phyloP scores from a whole-genome alignment of 257 asterid genomes.

The Fraxinus americana region DNA sequence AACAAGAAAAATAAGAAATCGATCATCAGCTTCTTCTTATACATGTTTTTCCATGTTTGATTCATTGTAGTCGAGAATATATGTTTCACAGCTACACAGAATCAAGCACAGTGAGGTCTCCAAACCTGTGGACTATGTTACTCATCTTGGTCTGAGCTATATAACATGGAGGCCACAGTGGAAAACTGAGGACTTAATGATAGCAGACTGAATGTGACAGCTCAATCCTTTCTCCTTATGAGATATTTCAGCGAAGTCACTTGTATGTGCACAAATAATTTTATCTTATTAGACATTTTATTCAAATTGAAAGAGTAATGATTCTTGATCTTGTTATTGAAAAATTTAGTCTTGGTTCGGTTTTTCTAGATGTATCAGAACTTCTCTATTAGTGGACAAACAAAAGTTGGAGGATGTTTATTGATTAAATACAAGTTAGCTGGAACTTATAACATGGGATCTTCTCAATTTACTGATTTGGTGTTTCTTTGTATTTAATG shows the following conservation, averaged over 20 bases:
- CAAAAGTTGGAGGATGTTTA: background rate
- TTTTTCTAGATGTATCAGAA: background rate
- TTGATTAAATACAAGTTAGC: background rate
- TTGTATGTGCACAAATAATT: background rate
- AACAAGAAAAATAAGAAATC: background rate
- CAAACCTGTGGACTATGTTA: constrained; percentile 29
- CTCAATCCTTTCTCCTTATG: constrained; percentile 21
- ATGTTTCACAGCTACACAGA: background rate
- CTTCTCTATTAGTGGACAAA: background rate
- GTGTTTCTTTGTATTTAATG: constrained; percentile 32
- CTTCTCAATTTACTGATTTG: constrained; percentile 13
- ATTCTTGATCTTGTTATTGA: background rate
- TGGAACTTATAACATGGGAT: constrained; percentile 16
- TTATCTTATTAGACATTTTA: no score
- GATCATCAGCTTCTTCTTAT: constrained; percentile 30
- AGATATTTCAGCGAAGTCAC: constrained; percentile 11
- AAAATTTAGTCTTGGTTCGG: background rate
- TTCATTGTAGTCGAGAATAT: constrained; percentile 12
- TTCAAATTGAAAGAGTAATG: background rate
- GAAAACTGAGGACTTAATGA: constrained; percentile 22
- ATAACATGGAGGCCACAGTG: constrained; percentile 24
- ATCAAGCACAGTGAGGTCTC: constrained; percentile 16
- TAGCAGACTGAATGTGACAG: constrained; percentile 21
- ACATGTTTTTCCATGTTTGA: constrained; percentile 30
- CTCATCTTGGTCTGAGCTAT: constrained; percentile 17